Percentiles rank a stretch among this genome's conserved stretches.
Evolutionary conservation across 108 stramenopile genomes (phyloP).

Genomic region (Nitzschia sp.): DNA sequence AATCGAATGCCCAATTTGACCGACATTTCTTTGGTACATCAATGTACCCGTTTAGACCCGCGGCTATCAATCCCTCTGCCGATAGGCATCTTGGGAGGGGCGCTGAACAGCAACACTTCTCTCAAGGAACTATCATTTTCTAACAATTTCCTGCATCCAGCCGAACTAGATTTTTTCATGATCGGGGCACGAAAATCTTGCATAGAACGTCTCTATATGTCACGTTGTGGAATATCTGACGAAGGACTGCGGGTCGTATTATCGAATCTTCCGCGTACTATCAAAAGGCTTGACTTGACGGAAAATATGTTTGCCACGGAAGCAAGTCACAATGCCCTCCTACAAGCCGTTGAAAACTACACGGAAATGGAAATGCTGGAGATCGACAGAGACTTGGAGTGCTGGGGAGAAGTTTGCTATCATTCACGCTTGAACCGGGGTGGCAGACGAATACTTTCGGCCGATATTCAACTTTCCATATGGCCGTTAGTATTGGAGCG

Average conservation of each 20-base stretch:
- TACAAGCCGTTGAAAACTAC: constrained; percentile 1
- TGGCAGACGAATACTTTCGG: neutral
- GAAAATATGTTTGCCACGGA: constrained; percentile 5
- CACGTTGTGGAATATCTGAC: neutral
- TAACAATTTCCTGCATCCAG: constrained; percentile 1
- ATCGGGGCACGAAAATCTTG: neutral
- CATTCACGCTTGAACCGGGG: constrained; percentile 2
- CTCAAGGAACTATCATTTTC: neutral
- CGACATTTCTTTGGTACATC: neutral
- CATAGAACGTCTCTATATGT: neutral
- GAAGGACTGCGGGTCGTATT: neutral
- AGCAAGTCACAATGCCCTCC: neutral
- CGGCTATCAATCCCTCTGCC: neutral
- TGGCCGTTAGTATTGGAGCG: constrained; percentile 3
- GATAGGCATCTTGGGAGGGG: neutral
- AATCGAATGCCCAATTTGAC: neutral
- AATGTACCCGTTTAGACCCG: neutral
- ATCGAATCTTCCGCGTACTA: neutral
- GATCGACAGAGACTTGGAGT: neutral
- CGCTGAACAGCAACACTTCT: neutral
- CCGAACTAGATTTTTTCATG: neutral
- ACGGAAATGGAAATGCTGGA: neutral
- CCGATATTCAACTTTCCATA: neutral
- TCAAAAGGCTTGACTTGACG: neutral
- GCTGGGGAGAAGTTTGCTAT: neutral